Evolutionary conservation across 352 stramenopile species (phyloP).

Genomic region (Plasmopara viticola): DNA sequence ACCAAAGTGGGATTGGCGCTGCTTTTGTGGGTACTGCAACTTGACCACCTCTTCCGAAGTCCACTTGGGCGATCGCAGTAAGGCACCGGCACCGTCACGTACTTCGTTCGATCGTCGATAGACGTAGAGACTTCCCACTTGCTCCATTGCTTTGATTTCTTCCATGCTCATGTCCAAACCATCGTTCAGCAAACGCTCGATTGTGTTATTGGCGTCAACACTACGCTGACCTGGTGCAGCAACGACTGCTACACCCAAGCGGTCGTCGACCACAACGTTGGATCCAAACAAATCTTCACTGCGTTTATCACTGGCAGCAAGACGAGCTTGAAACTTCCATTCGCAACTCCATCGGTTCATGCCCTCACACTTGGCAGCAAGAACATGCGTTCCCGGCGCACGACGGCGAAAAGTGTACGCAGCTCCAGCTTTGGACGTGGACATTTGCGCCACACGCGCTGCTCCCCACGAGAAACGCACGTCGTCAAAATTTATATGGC

Average conservation of each 20-base stretch:
- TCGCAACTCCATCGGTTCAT: conserved; percentile 67
- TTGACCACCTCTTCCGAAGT: conserved; percentile 64
- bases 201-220: conserved; percentile 81
- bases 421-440: conserved; percentile 57
- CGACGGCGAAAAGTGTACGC: conserved; percentile 80
- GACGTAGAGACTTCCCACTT: conserved; percentile 61
- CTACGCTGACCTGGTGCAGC: conserved; percentile 62
- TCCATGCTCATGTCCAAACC: conserved; percentile 17
- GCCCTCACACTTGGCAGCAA: conserved; percentile 37
- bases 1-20: conserved; percentile 49
- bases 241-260: conserved; percentile 74
- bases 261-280: conserved; percentile 81
- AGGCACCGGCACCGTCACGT: conserved; percentile 57
- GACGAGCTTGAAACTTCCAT: conserved; percentile 85
- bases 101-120: conserved; percentile 58
- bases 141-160: conserved; percentile 25
- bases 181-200: conserved; percentile 29
- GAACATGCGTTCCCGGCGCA: conserved; percentile 29
- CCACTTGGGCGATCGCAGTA: conserved; percentile 63
- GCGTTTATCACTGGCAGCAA: conserved; percentile 88
- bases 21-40: conserved; percentile 69
- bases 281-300: conserved; percentile 80
- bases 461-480: conserved; percentile 89
- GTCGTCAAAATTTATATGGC: conserved; percentile 96
- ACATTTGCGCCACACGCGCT: conserved; percentile 44